phyloP scores from a whole-genome alignment of 768 basidiomycete species.

The Hysterangium stoloniferum region DNA sequence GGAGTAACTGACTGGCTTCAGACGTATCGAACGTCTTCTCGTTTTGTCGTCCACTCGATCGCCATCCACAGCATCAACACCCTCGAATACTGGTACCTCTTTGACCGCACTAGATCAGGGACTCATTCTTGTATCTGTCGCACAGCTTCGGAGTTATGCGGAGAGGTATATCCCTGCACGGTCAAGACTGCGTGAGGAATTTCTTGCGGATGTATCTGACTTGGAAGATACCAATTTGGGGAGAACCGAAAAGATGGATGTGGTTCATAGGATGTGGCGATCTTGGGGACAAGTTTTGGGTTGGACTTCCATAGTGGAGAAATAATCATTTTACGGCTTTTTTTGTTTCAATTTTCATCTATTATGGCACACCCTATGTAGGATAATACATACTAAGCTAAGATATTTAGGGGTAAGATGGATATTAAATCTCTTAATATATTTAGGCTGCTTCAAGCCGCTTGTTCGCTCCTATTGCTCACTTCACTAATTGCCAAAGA shows the following conservation, averaged over 20 bases:
- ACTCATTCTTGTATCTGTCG: conserved; percentile 62
- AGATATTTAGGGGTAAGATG: too few relatives aligned
- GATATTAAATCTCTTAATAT: too few relatives aligned
- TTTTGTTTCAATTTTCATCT: too few relatives aligned
- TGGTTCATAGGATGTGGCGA: conserved; percentile 84
- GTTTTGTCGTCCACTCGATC: conserved; percentile 36
- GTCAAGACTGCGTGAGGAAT: conserved; percentile 63
- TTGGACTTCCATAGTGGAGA: conserved; percentile 37
- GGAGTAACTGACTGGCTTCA: conserved; percentile 17
- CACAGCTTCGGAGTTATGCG: conserved; percentile 58
- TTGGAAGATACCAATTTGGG: conserved; percentile 68
- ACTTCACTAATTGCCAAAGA: too few relatives aligned
- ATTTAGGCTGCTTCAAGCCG: too few relatives aligned
- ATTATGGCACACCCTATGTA: too few relatives aligned
- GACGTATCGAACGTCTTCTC: conserved; percentile 64
- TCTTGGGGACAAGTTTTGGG: conserved; percentile 69
- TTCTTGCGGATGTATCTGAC: conserved; percentile 78
- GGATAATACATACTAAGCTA: too few relatives aligned
- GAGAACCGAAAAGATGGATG: conserved; percentile 62
- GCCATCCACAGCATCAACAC: conserved; percentile 14
- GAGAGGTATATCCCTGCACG: conserved; percentile 45
- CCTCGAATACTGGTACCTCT: conserved; percentile 12
- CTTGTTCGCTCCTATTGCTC: too few relatives aligned
- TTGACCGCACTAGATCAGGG: conserved; percentile 61
- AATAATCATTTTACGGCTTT: too few relatives aligned